Evolutionary conservation across 306 rosid genomes (phyloP).

Genomic region (Sicyos baderoa): DNA sequence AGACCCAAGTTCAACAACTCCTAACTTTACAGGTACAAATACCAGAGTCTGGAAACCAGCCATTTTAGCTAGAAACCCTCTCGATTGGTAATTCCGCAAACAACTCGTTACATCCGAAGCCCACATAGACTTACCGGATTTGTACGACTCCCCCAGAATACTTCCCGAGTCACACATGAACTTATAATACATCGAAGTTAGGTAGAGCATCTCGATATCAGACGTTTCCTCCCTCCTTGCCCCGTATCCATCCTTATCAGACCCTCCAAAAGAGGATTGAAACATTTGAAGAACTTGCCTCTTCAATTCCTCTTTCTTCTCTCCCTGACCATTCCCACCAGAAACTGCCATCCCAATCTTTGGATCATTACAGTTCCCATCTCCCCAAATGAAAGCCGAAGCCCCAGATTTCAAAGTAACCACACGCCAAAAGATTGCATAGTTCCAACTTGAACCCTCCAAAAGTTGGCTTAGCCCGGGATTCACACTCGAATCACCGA

Average conservation of each 20-base stretch:
- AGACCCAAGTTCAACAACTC: slow-evolving; percentile 78
- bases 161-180: slow-evolving; percentile 47
- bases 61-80: slow-evolving; percentile 44
- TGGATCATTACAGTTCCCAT: slow-evolving; percentile 51
- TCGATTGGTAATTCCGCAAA: slow-evolving; percentile 46
- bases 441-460: slow-evolving; percentile 63
- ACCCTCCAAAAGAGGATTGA: slow-evolving; percentile 43
- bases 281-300: slow-evolving; percentile 63
- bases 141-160: slow-evolving; percentile 55
- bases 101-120: slow-evolving; percentile 41
- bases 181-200: slow-evolving; percentile 45
- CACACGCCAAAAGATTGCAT: slow-evolving; percentile 74
- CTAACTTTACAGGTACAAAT: slow-evolving; percentile 48
- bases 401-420: slow-evolving; percentile 67
- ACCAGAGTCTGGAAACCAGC: slow-evolving; percentile 69
- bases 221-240: slow-evolving; percentile 42
- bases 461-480: slow-evolving; percentile 54
- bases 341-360: slow-evolving; percentile 27
- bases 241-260: slow-evolving; percentile 34
- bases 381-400: slow-evolving; percentile 65
- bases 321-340: slow-evolving; percentile 23
- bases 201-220: slow-evolving; percentile 67
- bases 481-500: slow-evolving; percentile 36
- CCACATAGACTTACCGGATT: slow-evolving; percentile 58
- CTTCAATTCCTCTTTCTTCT: slow-evolving; percentile 41